Conservation (phyloP, 2,329 filamentous ascomycete genomes). For the Pyrenophora teres region DNA sequence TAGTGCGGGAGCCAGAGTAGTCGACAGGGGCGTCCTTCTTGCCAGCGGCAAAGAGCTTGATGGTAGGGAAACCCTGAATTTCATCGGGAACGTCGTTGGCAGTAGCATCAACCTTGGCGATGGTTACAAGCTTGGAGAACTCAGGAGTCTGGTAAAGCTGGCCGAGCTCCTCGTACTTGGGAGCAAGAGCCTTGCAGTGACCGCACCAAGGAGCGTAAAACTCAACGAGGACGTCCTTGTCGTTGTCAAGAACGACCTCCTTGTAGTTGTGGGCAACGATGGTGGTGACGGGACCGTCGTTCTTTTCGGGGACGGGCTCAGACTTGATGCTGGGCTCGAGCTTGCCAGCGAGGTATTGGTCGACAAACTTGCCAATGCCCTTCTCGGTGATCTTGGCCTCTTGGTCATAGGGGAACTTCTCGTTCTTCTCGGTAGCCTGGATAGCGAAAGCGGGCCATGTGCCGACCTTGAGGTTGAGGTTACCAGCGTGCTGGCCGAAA, state of each 20-base stretch:
- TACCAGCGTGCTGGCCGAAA: slow-evolving; percentile 92
- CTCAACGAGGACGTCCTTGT: slow-evolving; percentile 96
- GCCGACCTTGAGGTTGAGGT: slow-evolving; percentile 95
- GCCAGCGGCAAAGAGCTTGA: slow-evolving; percentile 95
- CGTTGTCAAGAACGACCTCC: slow-evolving; percentile 85
- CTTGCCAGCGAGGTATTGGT: slow-evolving; percentile 84
- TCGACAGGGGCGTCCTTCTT: slow-evolving; percentile 82
- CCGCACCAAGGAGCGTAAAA: slow-evolving; percentile 92
- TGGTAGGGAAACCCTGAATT: slow-evolving; percentile 97
- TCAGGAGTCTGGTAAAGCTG: slow-evolving; percentile 59
- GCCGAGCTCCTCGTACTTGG: slow-evolving; percentile 70
- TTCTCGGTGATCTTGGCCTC: slow-evolving; percentile 75
- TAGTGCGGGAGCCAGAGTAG: slow-evolving; percentile 83
- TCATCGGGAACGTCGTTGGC: slow-evolving; percentile 95
- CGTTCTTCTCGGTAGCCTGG: slow-evolving; percentile 92
- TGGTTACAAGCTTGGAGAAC: slow-evolving; percentile 63
- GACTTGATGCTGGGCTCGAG: slow-evolving; percentile 97
- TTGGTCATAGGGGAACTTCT: slow-evolving; percentile 94
- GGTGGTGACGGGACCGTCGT: slow-evolving; percentile 85
- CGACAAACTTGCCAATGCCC: slow-evolving; percentile 79
- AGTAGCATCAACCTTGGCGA: slow-evolving; percentile 94
- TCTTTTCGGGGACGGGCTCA: slow-evolving; percentile 90
- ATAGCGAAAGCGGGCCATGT: slow-evolving; percentile 98
- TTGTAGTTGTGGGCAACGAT: slow-evolving; percentile 95
- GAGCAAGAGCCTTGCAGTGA: slow-evolving; percentile 71